phyloP scores from a whole-genome alignment of 257 asterid genomes.

The Primulina huaijiensis region DNA sequence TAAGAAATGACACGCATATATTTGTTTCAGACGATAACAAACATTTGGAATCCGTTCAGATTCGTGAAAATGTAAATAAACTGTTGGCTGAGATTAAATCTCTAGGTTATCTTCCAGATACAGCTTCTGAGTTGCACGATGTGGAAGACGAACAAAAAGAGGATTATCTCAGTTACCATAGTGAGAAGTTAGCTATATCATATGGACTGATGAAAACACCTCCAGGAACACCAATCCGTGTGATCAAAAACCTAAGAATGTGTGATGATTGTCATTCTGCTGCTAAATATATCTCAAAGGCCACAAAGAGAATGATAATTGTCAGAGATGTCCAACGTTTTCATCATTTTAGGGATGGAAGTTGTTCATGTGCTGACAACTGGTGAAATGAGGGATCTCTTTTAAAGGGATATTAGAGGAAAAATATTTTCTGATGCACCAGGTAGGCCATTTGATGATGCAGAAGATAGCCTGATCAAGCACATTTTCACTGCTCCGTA shows the following conservation, averaged over 20 bases:
- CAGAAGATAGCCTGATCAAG: neutral
- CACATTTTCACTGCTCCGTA: neutral
- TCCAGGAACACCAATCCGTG: slow-evolving; percentile 54
- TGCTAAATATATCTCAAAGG: slow-evolving; percentile 54
- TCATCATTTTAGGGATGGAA: slow-evolving; percentile 60
- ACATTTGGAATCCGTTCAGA: slow-evolving; percentile 51
- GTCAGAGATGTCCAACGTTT: slow-evolving; percentile 72
- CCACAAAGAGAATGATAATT: slow-evolving; percentile 52
- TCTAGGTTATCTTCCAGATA: slow-evolving; percentile 62
- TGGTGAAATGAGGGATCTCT: slow-evolving; percentile 10
- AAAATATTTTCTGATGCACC: neutral
- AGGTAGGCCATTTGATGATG: neutral
- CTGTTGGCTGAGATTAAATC: slow-evolving; percentile 55
- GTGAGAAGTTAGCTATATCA: slow-evolving; percentile 87
- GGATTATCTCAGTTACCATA: slow-evolving; percentile 61
- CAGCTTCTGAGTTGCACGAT: slow-evolving; percentile 58
- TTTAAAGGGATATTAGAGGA: neutral
- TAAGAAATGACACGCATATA: slow-evolving; percentile 57
- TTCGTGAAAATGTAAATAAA: slow-evolving; percentile 52
- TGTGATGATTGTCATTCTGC: slow-evolving; percentile 93
- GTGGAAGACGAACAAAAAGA: slow-evolving; percentile 83
- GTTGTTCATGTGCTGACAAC: slow-evolving; percentile 76
- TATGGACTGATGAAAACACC: slow-evolving; percentile 80
- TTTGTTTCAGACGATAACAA: slow-evolving; percentile 60
- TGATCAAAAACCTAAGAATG: slow-evolving; percentile 72